Evolutionary conservation across 2,329 filamentous ascomycete species (phyloP), one percentile per base, ranked within the genome.

Genomic region (Talaromyces atroroseus): DNA sequence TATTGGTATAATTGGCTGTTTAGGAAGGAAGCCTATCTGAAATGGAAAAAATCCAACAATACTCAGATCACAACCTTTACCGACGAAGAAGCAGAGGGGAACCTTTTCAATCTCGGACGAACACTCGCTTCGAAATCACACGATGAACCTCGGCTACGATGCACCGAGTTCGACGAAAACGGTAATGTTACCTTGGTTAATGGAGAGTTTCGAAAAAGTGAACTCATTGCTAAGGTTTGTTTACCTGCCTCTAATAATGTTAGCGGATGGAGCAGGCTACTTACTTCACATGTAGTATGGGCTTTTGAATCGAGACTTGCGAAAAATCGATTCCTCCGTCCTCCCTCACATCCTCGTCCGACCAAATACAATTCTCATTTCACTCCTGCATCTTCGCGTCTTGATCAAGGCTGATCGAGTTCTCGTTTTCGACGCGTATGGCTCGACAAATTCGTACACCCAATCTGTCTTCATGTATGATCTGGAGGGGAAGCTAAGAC

Each of bases 401-500:
- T 81, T 99, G 23, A 96, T 99, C 71, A 96, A 96, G 76, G 84
- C 92, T 61, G 90, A 99, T 68, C 88, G 92, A 23, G 91, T 99
- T 6, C 83, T 99, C 23, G 86, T 99, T 5, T 97, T 99, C 70
- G 94, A 97, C 67, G 90, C 94, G 14, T 97, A 96, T 73, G 94
- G 94, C 29, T 94, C 90, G 42, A 92, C 90, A 58, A 90, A 95
- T 64, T 95, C 91, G 0, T 96, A 96, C 67, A 91, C 92, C 32
- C 94, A 97, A 71, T 96, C 91, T 3, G 84, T 94, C 14, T 99
- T 99, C 76, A 95, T 99, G 84, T 96, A 97, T 74, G 94, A 97
- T 68, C 77, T 99, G 20, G 91, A 97, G 71, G 90, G 90, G 12
- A 96, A 95, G 69, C 78, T 99, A 46, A 87, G 90, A 61, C 90